Conservation (phyloP, 2,329 filamentous ascomycete species). For the Ascochyta koolunga region DNA sequence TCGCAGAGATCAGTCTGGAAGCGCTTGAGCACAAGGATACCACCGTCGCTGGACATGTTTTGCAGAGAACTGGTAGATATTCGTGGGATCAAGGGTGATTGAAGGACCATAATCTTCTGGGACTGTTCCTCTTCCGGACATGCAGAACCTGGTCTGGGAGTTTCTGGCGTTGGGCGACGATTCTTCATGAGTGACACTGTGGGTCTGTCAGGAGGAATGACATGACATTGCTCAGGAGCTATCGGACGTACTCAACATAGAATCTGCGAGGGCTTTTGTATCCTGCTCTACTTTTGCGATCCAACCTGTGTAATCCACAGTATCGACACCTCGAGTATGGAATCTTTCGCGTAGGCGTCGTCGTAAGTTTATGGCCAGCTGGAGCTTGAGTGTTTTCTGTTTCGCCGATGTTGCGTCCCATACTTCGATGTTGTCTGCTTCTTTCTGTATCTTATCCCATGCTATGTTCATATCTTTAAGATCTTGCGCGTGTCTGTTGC, state of each 20-base stretch:
- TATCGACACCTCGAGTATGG: slow-evolving; percentile 31
- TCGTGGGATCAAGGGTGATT: slow-evolving; percentile 28
- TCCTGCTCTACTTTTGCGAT: slow-evolving; percentile 31
- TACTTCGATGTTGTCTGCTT: slow-evolving; percentile 28
- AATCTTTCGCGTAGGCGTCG: slow-evolving; percentile 31
- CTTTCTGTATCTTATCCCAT: slow-evolving; percentile 24
- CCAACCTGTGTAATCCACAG: slow-evolving; percentile 34
- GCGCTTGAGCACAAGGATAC: slow-evolving; percentile 35
- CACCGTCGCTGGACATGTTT: slow-evolving; percentile 33
- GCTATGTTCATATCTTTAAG: slow-evolving; percentile 21
- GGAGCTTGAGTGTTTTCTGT: slow-evolving; percentile 33
- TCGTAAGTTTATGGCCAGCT: slow-evolving; percentile 29
- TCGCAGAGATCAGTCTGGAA: slow-evolving; percentile 35
- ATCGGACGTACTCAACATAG: slow-evolving; percentile 27
- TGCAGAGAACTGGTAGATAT: slow-evolving; percentile 30
- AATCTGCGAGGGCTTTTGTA: slow-evolving; percentile 27
- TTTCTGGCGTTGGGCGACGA: slow-evolving; percentile 22
- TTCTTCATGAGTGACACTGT: slow-evolving; percentile 30
- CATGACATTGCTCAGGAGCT: no score
- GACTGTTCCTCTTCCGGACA: slow-evolving; percentile 16
- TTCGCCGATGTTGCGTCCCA: slow-evolving; percentile 20
- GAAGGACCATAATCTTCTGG: slow-evolving; percentile 31
- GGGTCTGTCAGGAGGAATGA: no score
- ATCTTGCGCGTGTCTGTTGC: slow-evolving; percentile 25
- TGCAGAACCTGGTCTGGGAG: slow-evolving; percentile 18